phyloP scores from a whole-genome alignment of 257 asterid species.

The Solanum rostratum region DNA sequence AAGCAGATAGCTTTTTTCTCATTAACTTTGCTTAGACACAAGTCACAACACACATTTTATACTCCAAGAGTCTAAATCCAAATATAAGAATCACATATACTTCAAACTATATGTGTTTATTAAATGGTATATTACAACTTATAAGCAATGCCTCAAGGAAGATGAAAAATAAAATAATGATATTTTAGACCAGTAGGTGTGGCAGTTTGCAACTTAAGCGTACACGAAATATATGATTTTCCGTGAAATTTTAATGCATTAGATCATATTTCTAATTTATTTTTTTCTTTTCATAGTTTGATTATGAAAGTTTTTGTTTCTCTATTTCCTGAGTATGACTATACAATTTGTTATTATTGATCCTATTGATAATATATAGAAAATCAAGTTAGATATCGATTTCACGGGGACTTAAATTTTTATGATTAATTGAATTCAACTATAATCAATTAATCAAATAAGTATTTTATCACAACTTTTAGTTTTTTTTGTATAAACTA shows the following conservation, averaged over 20 bases:
- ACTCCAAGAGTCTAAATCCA: too few species aligned
- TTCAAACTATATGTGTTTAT: too few species aligned
- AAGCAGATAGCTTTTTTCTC: not conserved
- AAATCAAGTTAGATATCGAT: too few species aligned
- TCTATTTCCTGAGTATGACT: not conserved
- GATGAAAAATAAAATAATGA: not conserved
- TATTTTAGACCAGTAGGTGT: not conserved
- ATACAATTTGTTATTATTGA: not conserved
- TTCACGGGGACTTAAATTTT: not conserved
- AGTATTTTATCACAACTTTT: too few species aligned
- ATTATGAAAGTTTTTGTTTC: not conserved
- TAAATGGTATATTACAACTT: not conserved
- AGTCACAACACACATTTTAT: too few species aligned
- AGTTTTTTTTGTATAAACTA: too few species aligned
- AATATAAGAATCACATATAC: too few species aligned
- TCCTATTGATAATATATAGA: not conserved
- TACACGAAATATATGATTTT: not conserved
- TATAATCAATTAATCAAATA: too few species aligned
- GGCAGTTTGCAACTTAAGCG: not conserved
- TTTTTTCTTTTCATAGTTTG: not conserved
- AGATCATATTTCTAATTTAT: not conserved
- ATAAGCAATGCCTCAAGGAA: not conserved
- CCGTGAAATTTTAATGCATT: not conserved
- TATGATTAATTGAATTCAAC: too few species aligned
- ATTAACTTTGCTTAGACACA: not conserved